Evolutionary conservation across 2,329 filamentous ascomycete species (phyloP), one percentile per base, ranked within the genome.

Genomic region (Colletotrichum eremochloae): DNA sequence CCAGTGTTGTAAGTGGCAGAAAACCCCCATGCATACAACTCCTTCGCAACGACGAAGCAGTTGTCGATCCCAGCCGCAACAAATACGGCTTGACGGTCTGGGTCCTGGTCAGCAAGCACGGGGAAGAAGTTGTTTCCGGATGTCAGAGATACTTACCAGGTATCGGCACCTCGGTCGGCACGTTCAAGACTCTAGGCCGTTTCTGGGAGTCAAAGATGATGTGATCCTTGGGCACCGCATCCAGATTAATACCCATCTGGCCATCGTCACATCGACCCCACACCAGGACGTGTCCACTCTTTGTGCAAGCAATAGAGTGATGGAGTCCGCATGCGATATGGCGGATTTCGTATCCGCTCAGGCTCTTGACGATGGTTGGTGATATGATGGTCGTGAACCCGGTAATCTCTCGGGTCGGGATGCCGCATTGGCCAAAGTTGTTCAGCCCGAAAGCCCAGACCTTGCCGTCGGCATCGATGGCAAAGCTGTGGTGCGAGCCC

Each of bases 381-480:
- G 85, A 86, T 42, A 85, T 82, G 72, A 93, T 84, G 53, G 31
- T 85, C n/a, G 70, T 72, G 38, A 72, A 72, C 0, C 70, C 70
- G n/a, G 70, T 72, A 1, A 57, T 62, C 7, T 71, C 70, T 20
- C 67, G 53, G 7, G 67, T 72, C 14, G 70, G 82, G 72, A 92
- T 86, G 60, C 90, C 92, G 12, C 90, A 92, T 80, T 94, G 89
- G 64, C 89, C 90, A 78, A 90, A 94, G 78, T 90, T 92, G 82
- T 94, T 94, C 52, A 92, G 81, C 4, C 92, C 92, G 91, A 92
- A 94, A 0, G 87, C 85, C 81, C 88, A 93, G 24, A 93, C 88
- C 56, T 88, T 86, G n/a, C 88, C 91, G 18, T 86, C 86, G 55
- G 86, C 85, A 76, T 89, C 86, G 61, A 94, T 86, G n/a, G 90